These are phyloP conservation scores for Mortierella sp. DNA, from an alignment of 371 early-diverging fungal species.

Conservation along the genomic window DNA sequence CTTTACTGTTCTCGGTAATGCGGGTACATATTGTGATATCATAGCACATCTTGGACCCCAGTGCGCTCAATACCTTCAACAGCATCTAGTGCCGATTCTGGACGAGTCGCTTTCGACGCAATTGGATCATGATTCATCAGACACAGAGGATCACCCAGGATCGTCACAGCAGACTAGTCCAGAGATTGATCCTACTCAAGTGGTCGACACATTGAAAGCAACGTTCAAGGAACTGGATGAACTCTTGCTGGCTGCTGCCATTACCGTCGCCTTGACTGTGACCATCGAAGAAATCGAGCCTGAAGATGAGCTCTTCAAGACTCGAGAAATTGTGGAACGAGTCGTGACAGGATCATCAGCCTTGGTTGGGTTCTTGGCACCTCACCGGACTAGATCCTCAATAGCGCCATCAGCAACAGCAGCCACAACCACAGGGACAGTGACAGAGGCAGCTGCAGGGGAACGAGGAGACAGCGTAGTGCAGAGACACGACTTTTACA, in stretches of 20 bases:
- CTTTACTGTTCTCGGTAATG: not conserved
- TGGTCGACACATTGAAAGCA: slow-evolving; percentile 43
- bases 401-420: slow-evolving; percentile 1
- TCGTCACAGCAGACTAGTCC: too few species aligned
- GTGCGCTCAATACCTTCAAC: slow-evolving; percentile 49
- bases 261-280: slow-evolving; percentile 36
- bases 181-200: slow-evolving; percentile 40
- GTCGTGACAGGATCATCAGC: slow-evolving; percentile 50
- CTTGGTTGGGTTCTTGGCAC: slow-evolving; percentile 41
- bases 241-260: slow-evolving; percentile 43
- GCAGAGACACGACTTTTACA: slow-evolving; percentile 23
- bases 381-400: slow-evolving; percentile 14
- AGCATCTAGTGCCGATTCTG: slow-evolving; percentile 42
- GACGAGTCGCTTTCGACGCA: slow-evolving; percentile 51
- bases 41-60: slow-evolving; percentile 48
- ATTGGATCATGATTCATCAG: slow-evolving; percentile 24
- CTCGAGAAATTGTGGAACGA: slow-evolving; percentile 39
- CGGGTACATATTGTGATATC: not conserved
- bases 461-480: not conserved
- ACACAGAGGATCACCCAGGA: slow-evolving; percentile 8
- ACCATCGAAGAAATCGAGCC: slow-evolving; percentile 15
- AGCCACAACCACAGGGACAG: not conserved
- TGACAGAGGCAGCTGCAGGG: not conserved
- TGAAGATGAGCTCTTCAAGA: slow-evolving; percentile 30
- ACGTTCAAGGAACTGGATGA: slow-evolving; percentile 50